Conservation (phyloP, 2,329 filamentous ascomycete species). For the Diaporthe velutina region DNA sequence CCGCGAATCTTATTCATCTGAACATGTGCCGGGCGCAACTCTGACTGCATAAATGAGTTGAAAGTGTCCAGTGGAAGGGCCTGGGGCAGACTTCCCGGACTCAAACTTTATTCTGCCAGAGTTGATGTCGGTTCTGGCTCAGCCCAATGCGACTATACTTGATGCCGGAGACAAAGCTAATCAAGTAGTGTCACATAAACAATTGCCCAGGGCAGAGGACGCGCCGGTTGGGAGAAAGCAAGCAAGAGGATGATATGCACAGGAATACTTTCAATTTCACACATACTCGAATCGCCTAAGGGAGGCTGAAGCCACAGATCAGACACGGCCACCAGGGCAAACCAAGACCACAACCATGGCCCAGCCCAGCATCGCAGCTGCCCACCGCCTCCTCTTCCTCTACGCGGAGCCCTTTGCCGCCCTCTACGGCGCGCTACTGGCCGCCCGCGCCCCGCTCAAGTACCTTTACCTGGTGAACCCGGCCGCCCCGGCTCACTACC, state of each 20-base stretch:
- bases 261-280: neutral
- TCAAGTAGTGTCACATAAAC: neutral
- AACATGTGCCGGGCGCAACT: slow-evolving; percentile 18
- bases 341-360: neutral
- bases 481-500: slow-evolving; percentile 38
- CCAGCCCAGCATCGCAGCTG: slow-evolving; percentile 22
- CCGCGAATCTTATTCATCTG: slow-evolving; percentile 14
- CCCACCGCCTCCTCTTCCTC: slow-evolving; percentile 37
- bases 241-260: neutral
- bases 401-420: slow-evolving; percentile 40
- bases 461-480: slow-evolving; percentile 38
- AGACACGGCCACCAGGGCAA: neutral
- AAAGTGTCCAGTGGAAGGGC: neutral
- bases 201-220: neutral
- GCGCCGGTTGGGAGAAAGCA: neutral
- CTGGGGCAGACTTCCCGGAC: neutral
- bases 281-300: neutral
- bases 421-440: slow-evolving; percentile 40
- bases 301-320: neutral
- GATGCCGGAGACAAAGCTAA: neutral
- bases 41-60: slow-evolving; percentile 1
- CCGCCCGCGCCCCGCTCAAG: slow-evolving; percentile 37
- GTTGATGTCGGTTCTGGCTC: neutral
- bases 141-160: neutral
- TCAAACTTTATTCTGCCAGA: neutral